Base-by-base conservation (phyloP, 2,329 filamentous ascomycete species). In the Colletotrichum sansevieriae region DNA sequence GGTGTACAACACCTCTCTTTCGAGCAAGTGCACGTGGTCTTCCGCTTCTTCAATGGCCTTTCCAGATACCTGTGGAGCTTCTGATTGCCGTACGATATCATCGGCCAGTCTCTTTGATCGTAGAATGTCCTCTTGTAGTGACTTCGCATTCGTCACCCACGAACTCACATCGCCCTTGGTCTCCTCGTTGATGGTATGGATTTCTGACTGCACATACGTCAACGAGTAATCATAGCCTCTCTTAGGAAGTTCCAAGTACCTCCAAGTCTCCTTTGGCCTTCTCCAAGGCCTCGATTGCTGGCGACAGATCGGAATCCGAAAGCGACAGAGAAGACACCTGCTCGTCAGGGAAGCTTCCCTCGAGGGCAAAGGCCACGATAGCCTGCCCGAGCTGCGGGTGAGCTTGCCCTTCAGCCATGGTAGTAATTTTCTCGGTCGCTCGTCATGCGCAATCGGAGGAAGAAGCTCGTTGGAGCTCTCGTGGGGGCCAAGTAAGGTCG, bases 111-210 rank as follows among this genome's bases (percentile, higher is more conserved):
- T 86, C 74, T 93, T 91, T 25, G 94, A 95, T 54, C 89, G 88
- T 74, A 93, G 89, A 72, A 98, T 95, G 76, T 98, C 95, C 70
- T 91, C 88, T 78, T 97, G 93, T 8, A 98, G 87, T 60, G 91
- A 89, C 79, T 93, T 93, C 55, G 95, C 94, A 78, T 96, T 93
- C 59, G 85, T 82, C 65, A 97, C 92, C 95, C 95, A 98, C 59
- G 90, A 88, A 76, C 94, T 92, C 58, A 97, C 91, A 75, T 97
- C 92, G 44, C 90, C 88, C 65, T 91, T 92, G 18, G 90, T 92
- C 72, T 94, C 90, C 75, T 90, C 88, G 79, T 95, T 97, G 70
- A 96, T 88, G 22, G 83, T 79, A 72, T 90, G 91, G 67, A 98
- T 91, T 74, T 97, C 90, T 68, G 86, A 81, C 90, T 92, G 65